phyloP scores from a whole-genome alignment of 140 eudicot genomes.

The Flaveria floridana region DNA sequence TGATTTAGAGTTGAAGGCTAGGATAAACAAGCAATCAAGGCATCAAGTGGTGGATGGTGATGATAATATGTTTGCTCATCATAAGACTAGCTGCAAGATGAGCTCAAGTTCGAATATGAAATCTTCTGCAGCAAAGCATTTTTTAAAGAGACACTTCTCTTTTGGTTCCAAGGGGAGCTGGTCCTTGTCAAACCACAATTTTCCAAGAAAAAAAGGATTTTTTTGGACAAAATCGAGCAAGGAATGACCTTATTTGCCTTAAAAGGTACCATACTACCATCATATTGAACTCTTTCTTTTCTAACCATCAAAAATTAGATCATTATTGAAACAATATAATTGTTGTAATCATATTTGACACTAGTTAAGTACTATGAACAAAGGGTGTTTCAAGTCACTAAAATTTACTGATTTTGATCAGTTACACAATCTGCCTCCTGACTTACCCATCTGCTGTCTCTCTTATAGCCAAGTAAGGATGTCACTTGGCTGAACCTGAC shows the following conservation, averaged over 20 bases:
- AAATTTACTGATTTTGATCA: not conserved
- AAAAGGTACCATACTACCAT: constrained; percentile 30
- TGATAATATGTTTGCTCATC: constrained; percentile 41
- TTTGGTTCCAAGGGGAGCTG: constrained; percentile 64
- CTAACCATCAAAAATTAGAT: too few species aligned
- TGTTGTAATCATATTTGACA: not conserved
- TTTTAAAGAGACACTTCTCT: constrained; percentile 72
- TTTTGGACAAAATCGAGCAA: constrained; percentile 83
- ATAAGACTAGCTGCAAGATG: constrained; percentile 55
- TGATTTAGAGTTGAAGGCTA: constrained; percentile 62
- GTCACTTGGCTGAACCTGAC: not conserved
- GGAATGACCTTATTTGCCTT: constrained; percentile 43
- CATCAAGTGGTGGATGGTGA: constrained; percentile 58
- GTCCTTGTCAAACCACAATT: constrained; percentile 44
- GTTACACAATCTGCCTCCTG: not conserved
- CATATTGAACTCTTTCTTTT: too few species aligned
- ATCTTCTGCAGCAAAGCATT: constrained; percentile 62
- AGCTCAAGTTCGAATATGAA: constrained; percentile 66
- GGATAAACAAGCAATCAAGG: constrained; percentile 49
- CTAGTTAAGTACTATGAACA: not conserved
- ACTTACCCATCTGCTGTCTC: too few species aligned
- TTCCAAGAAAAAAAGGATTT: constrained; percentile 55
- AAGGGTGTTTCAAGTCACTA: not conserved
- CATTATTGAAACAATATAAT: too few species aligned
- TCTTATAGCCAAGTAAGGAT: too few species aligned